Evolutionary conservation across 176 grass and related monocot genomes (phyloP), one percentile per base, ranked within the genome.

Genomic region (Hyparrhenia diplandra): DNA sequence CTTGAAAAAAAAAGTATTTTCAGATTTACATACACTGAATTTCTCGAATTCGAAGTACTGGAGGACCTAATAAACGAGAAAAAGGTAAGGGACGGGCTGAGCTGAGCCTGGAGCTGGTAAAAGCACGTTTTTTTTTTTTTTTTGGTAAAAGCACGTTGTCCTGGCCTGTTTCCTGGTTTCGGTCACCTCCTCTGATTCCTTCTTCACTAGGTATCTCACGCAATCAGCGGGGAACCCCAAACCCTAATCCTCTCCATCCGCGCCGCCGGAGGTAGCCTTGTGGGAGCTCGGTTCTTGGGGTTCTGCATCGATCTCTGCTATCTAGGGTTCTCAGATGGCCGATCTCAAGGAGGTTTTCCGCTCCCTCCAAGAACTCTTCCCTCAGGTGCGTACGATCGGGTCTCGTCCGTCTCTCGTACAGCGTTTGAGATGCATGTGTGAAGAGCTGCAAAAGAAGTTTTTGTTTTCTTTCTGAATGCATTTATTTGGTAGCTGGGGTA

Each of bases 331-430:
- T 28, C 43, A 57, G 64, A 89, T 89, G 87, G 77, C 77, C 27
- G 82, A 89, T 75, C 71, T 69, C 77, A 81, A 57, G 87, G 36
- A 74, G 82, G 57, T 89, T 35, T 89, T 89, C 71, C 71, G 35
- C 71, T 89, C 87, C 21, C 87, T 89, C 4, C 57, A 60, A 16
- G 87, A 89, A 39, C 77, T 89, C 16, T 89, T 89, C 64, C 82
- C 82, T 23, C 54, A 89, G 77, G 87, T 88, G 27, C n/a, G 70
- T 12, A 30, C 51, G 67, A 57, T 75, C 40, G 63, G 3, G 62
- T 73, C 49, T 36, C 41, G n/a, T 30, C 28, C 10, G 6, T n/a
- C 69, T 51, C 40, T 18, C 61, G 29, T 62, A 16, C 32, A 76
- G 16, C 5, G n/a, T 13, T 36, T 18, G 21, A 49, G 42, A n/a